Percentiles rank a stretch among this genome's conserved stretches.
Evolutionary conservation across 2,329 filamentous ascomycete species (phyloP).

Genomic region (Davidsoniella neocaledoniae): DNA sequence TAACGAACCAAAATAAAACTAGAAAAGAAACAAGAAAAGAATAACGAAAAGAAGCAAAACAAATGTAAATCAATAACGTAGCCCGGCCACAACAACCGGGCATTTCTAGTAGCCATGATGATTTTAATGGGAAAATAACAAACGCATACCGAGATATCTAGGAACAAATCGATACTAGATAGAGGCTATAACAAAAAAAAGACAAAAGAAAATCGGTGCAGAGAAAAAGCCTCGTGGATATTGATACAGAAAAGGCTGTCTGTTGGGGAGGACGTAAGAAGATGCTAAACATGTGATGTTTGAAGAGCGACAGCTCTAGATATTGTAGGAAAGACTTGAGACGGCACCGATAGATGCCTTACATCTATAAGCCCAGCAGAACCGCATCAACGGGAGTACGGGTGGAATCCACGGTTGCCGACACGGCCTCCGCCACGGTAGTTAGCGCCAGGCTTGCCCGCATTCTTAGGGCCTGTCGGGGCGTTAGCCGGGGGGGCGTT

Average conservation of each 20-base stretch:
- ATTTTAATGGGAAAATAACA: background rate
- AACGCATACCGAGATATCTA: background rate
- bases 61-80: background rate
- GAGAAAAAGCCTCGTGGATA: background rate
- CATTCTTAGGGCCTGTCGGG: conserved; percentile 91
- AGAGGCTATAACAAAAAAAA: background rate
- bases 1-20: background rate
- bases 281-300: background rate
- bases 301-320: background rate
- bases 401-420: conserved; percentile 60
- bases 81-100: too few relatives aligned
- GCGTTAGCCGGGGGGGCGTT: conserved; percentile 41
- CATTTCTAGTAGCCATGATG: background rate
- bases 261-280: background rate
- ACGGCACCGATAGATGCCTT: background rate
- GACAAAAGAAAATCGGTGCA: background rate
- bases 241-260: background rate
- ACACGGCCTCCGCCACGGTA: conserved; percentile 81
- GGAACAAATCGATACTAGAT: background rate
- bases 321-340: background rate
- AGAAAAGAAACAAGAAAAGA: background rate
- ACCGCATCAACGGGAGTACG: conserved; percentile 35
- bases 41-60: background rate
- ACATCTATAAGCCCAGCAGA: background rate
- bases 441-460: conserved; percentile 77